Evolutionary conservation across 495 filamentous ascomycete genomes (phyloP).

Genomic region (Tuber umbilicatum): DNA sequence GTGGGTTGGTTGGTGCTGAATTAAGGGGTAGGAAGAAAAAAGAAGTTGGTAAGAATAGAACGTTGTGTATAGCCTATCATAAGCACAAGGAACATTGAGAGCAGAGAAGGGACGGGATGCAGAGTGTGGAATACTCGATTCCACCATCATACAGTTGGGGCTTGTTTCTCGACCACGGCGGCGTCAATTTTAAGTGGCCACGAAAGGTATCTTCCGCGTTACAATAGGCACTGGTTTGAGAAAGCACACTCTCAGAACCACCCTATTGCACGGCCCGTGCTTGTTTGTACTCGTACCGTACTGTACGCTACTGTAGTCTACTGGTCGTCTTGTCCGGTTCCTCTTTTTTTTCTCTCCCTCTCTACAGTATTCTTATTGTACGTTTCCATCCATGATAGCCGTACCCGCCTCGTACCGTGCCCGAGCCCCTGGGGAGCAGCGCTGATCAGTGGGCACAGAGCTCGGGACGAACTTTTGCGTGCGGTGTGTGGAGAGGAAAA

Average conservation of each 20-base stretch:
- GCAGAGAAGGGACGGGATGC: not conserved
- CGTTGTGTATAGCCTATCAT: not conserved
- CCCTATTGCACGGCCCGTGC: not conserved
- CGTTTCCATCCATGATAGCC: not conserved
- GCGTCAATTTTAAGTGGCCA: no score
- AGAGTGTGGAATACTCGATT: not conserved
- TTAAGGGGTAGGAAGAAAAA: not conserved
- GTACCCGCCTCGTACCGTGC: not conserved
- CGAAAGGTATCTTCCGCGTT: no score
- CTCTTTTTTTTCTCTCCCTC: not conserved
- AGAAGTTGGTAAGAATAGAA: not conserved
- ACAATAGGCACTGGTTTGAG: no score
- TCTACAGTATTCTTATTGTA: not conserved
- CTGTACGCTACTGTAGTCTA: not conserved
- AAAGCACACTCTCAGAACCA: no score
- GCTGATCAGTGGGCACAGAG: not conserved
- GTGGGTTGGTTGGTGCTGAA: not conserved
- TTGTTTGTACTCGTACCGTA: not conserved
- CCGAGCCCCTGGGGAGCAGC: not conserved
- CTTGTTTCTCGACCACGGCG: no score
- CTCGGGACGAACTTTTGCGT: not conserved
- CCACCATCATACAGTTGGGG: no score
- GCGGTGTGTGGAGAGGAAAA: not conserved
- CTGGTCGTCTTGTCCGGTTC: not conserved
- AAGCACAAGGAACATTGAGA: not conserved